Base-by-base conservation (phyloP, 2,329 filamentous ascomycete genomes). In the Penicillium sclerotiorum region DNA sequence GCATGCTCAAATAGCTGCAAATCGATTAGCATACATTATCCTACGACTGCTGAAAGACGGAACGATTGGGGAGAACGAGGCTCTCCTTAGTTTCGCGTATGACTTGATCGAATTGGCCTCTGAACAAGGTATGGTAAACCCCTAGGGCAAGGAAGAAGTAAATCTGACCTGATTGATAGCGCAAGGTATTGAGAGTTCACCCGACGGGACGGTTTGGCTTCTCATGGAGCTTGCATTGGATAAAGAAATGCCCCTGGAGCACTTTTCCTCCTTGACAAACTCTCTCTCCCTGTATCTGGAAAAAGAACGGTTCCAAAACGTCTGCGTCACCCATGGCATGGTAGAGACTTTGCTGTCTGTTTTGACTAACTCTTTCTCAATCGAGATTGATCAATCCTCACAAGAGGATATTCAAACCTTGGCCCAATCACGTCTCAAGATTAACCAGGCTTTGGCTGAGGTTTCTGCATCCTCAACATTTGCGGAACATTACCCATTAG, bases 381-480 rank as follows among this genome's bases (percentile, higher is more conserved):
- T 69, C 22, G 55, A 62, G 9, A 32, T 58, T 12, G 57, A 61
- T 22, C 49, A 55, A 20, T 60, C 61, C 21, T 63, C 65, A 5
- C 60, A 55, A 17, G 70, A 73, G 32, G 69, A 76, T 15, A 53
- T 61, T 20, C 62, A 72, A 48, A 50, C 62, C 12, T 38, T 75
- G 22, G 59, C 64, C 8, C 68, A 73, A 47, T 50, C 69, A 8
- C 68, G 66, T 17, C 50, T 71, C 12, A 73, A 71, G 44, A 58
- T 73, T 40, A 75, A 73, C 50, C 71, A 74, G 39, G 59, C 64
- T 8, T 59, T 76, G 30, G 67, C 71, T 11, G 73, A 76, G 33
- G 53, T 75, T 12, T 76, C 74, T 21, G 66, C 67, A 1, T 65
- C 67, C 3, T 53, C 67, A 4, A 47, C 65, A 9, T 77, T 76